phyloP scores from a whole-genome alignment of 441 rosid species.

The Bocquillonia castaneifolia region DNA sequence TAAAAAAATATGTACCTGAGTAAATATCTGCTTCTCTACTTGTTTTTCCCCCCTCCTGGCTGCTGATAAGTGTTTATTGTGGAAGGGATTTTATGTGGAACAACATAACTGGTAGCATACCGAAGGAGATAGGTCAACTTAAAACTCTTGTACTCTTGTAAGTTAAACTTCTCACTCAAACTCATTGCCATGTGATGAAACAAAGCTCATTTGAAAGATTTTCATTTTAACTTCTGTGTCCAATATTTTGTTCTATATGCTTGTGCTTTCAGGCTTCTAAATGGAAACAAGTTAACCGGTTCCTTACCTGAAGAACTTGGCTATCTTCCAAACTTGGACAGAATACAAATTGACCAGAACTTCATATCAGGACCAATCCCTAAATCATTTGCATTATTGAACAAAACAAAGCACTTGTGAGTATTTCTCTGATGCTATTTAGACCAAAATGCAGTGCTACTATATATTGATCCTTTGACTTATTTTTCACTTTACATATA shows the following conservation, averaged over 20 bases:
- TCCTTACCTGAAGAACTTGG: conserved; percentile 87
- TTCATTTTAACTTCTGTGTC: not conserved
- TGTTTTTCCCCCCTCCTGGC: conserved; percentile 6
- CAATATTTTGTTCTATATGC: conserved; percentile 17
- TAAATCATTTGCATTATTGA: conserved; percentile 69
- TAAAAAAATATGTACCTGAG: not conserved
- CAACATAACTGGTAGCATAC: conserved; percentile 66
- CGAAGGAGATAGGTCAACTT: conserved; percentile 82
- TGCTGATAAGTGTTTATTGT: conserved; percentile 20
- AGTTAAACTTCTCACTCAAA: conserved; percentile 29
- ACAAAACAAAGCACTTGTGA: conserved; percentile 87
- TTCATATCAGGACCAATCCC: conserved; percentile 77
- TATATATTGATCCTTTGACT: not conserved
- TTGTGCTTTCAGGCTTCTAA: conserved; percentile 64
- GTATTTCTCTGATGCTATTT: conserved; percentile 30
- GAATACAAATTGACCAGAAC: conserved; percentile 94
- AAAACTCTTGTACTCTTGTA: conserved; percentile 73
- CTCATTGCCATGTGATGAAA: not conserved
- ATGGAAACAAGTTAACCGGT: conserved; percentile 77
- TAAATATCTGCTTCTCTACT: not conserved
- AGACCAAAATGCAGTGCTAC: not conserved
- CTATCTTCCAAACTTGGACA: conserved; percentile 68
- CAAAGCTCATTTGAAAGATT: not conserved
- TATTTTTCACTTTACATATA: conserved; percentile 6
- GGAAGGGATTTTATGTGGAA: conserved; percentile 98